phyloP scores from a whole-genome alignment of 148 eudicot species.

The Silene uniflora region DNA sequence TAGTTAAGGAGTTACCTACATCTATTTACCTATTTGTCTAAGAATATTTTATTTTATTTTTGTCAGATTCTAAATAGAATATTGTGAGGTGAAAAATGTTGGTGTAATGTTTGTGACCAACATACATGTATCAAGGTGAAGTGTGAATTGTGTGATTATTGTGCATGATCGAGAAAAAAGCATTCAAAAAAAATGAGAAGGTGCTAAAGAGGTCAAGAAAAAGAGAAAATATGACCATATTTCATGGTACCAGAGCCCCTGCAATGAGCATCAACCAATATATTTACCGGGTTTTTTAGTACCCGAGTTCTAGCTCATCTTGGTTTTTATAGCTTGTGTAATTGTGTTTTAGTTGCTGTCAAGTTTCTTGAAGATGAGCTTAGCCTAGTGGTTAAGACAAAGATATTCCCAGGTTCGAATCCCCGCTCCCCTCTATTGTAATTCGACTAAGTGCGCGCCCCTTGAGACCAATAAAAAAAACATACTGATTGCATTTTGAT shows the following conservation, averaged over 20 bases:
- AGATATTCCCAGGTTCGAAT: too few species aligned
- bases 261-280: conserved; percentile 36
- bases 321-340: too few species aligned
- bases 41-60: too few species aligned
- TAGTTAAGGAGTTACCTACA: conserved; percentile 9
- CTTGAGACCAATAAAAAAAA: too few species aligned
- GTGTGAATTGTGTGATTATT: not conserved
- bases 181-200: conserved; percentile 36
- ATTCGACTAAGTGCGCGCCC: too few species aligned
- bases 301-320: too few species aligned
- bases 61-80: too few species aligned
- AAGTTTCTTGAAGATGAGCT: too few species aligned
- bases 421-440: too few species aligned
- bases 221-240: conserved; percentile 32
- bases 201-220: conserved; percentile 22
- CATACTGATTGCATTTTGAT: too few species aligned
- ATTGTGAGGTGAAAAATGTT: conserved; percentile 6
- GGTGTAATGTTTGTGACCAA: conserved; percentile 14
- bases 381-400: too few species aligned
- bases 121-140: not conserved
- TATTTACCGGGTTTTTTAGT: conserved; percentile 33
- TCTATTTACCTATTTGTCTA: not conserved
- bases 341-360: too few species aligned
- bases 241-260: conserved; percentile 46
- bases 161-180: conserved; percentile 31